Evolutionary conservation across 2,329 filamentous ascomycete species (phyloP).

Genomic region (Trichophaea hybrida): DNA sequence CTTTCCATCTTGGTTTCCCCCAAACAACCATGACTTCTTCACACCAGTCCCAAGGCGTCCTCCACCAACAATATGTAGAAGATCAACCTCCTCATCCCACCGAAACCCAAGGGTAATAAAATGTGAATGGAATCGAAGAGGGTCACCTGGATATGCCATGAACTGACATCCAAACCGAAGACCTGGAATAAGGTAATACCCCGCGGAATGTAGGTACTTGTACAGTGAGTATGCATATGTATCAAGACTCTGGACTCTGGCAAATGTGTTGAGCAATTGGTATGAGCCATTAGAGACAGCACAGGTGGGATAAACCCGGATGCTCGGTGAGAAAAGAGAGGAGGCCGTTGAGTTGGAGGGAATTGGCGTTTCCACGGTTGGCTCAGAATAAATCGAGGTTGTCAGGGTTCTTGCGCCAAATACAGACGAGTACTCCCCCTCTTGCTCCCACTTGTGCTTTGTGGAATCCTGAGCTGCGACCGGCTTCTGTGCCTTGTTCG

Average conservation of each 20-base stretch:
- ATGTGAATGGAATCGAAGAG: slow-evolving; percentile 86
- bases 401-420: not conserved
- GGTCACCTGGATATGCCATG: slow-evolving; percentile 88
- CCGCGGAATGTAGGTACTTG: slow-evolving; percentile 59
- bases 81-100: slow-evolving; percentile 77
- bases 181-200: slow-evolving; percentile 81
- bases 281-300: slow-evolving; percentile 3
- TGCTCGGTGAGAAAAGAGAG: not conserved
- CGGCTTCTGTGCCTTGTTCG: not conserved
- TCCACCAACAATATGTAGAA: slow-evolving; percentile 73
- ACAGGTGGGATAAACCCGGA: slow-evolving; percentile 18
- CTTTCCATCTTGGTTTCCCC: slow-evolving; percentile 38
- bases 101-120: slow-evolving; percentile 70
- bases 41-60: slow-evolving; percentile 84
- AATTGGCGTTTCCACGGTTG: not conserved
- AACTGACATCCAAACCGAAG: slow-evolving; percentile 90
- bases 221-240: slow-evolving; percentile 59
- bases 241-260: slow-evolving; percentile 30
- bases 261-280: slow-evolving; percentile 30
- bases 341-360: not conserved
- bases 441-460: not conserved
- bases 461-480: too few relatives aligned
- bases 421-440: not conserved
- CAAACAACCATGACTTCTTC: slow-evolving; percentile 87
- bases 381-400: not conserved